Conservation (phyloP, 2,329 filamentous ascomycete species). For the Teratosphaeria destructans region DNA sequence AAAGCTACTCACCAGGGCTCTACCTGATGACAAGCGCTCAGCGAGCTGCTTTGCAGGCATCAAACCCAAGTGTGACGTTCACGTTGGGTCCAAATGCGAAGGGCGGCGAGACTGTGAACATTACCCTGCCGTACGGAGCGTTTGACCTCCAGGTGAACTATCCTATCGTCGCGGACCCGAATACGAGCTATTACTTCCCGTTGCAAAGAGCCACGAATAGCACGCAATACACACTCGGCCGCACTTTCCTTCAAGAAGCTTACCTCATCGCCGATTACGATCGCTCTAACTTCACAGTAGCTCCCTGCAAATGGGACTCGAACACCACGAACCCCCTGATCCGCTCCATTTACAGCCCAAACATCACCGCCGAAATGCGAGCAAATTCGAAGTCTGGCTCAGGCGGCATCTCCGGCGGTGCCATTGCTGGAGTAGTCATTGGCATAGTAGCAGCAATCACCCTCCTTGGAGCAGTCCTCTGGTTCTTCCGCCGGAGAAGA, state of each 20-base stretch:
- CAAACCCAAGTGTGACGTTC: constrained; percentile 26
- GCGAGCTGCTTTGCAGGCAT: constrained; percentile 15
- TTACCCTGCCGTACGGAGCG: constrained; percentile 27
- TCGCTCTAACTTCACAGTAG: constrained; percentile 26
- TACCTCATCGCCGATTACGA: constrained; percentile 30
- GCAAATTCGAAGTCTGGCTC: constrained; percentile 4
- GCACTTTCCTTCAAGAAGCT: constrained; percentile 30
- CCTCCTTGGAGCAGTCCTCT: constrained; percentile 18
- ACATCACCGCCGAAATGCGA: constrained; percentile 6
- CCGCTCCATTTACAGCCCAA: constrained; percentile 20
- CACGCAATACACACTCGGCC: constrained; percentile 28
- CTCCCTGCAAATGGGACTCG: constrained; percentile 24
- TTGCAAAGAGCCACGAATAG: constrained; percentile 23
- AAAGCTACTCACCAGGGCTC: constrained; percentile 7
- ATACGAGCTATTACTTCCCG: constrained; percentile 25
- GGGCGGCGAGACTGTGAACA: constrained; percentile 19
- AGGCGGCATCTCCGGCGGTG: constrained; percentile 16
- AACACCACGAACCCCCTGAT: constrained; percentile 16
- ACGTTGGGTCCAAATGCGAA: constrained; percentile 17
- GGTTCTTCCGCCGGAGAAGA: constrained; percentile 17
- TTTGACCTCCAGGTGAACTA: constrained; percentile 24
- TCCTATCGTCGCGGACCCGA: constrained; percentile 20
- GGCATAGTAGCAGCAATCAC: constrained; percentile 20
- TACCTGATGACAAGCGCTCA: constrained; percentile 27
- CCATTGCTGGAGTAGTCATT: constrained; percentile 26